phyloP scores from a whole-genome alignment of 306 rosid genomes.

The Lithocarpus polystachyus region DNA sequence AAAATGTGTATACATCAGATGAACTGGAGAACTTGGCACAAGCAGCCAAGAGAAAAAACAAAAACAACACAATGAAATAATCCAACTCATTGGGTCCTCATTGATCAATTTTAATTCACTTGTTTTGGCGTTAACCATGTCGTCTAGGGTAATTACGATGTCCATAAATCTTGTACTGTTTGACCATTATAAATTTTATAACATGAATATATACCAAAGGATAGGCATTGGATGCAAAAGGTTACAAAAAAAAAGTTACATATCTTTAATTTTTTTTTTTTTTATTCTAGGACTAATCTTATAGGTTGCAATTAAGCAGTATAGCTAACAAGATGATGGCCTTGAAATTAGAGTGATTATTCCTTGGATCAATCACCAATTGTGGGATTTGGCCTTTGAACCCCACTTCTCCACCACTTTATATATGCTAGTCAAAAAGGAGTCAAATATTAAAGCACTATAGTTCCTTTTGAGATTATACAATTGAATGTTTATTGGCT shows the following conservation, averaged over 20 bases:
- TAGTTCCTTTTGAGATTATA: not conserved
- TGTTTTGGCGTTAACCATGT: not conserved
- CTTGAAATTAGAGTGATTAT: not conserved
- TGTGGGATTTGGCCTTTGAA: not conserved
- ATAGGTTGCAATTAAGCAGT: not conserved
- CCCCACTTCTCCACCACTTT: not conserved
- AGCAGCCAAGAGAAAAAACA: too few relatives aligned
- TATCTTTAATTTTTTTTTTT: not conserved
- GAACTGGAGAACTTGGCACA: too few relatives aligned
- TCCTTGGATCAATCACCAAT: not conserved
- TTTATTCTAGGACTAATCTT: not conserved
- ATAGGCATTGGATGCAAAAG: not conserved
- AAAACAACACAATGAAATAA: too few relatives aligned
- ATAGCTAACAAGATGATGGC: not conserved
- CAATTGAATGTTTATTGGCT: not conserved
- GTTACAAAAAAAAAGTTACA: not conserved
- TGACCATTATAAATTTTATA: not conserved
- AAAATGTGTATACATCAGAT: too few relatives aligned
- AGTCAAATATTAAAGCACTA: not conserved
- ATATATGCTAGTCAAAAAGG: not conserved
- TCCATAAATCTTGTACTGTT: not conserved
- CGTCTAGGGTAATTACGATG: too few relatives aligned
- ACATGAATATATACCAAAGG: not conserved
- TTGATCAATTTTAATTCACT: not conserved
- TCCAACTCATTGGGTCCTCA: too few relatives aligned